phyloP scores from a whole-genome alignment of 208 protist genomes.

The Leishmania guyanensis region DNA sequence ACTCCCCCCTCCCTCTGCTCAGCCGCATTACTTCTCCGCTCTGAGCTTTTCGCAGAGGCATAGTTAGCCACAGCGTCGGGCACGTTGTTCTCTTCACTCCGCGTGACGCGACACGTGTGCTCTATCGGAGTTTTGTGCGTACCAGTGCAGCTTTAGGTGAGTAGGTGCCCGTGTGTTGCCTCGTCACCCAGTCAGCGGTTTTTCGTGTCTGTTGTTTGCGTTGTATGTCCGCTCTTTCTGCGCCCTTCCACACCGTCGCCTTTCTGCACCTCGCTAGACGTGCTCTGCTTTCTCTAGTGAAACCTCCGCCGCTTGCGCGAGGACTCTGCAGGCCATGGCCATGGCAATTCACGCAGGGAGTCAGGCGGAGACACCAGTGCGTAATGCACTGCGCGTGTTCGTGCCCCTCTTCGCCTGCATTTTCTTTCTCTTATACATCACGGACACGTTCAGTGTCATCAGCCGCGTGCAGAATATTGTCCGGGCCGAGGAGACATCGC shows the following conservation, averaged over 20 bases:
- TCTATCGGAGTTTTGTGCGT: not conserved
- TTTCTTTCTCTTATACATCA: constrained; percentile 42
- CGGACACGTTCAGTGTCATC: constrained; percentile 40
- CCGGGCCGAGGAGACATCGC: constrained; percentile 28
- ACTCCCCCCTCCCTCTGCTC: not conserved
- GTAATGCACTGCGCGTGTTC: constrained; percentile 17
- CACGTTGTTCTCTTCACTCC: not conserved
- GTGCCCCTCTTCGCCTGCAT: constrained; percentile 27
- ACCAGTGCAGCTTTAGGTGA: not conserved
- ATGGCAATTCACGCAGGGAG: constrained; percentile 30
- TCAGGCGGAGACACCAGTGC: constrained; percentile 7
- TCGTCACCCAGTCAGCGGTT: too few relatives aligned
- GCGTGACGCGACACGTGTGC: not conserved
- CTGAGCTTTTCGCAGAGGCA: not conserved
- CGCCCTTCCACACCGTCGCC: not conserved
- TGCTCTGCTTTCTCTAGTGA: not conserved
- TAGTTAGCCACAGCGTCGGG: not conserved
- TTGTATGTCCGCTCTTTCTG: not conserved
- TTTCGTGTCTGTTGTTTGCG: not conserved
- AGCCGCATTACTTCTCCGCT: not conserved
- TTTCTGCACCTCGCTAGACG: not conserved
- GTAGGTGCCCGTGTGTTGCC: not conserved
- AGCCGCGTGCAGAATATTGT: constrained; percentile 31
- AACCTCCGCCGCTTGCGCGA: not conserved
- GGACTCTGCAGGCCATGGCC: constrained; percentile 13